These are phyloP conservation scores for Quillaja saponaria DNA, from an alignment of 306 rosid genomes.

Conservation along the genomic window DNA sequence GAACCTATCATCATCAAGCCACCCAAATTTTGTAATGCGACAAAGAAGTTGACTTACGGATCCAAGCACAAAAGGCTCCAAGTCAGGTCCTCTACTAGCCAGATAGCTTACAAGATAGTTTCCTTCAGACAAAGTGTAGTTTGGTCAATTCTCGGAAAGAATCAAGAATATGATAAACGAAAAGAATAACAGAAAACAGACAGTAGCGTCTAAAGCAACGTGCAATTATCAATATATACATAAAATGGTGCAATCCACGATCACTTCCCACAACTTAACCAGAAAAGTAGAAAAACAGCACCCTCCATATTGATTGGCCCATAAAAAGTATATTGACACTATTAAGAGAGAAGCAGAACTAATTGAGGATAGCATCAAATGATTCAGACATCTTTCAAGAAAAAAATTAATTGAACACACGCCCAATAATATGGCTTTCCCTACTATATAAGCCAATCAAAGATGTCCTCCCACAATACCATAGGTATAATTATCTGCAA, in stretches of 20 bases:
- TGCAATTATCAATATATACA: constrained; percentile 6
- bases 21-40: constrained; percentile 50
- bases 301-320: constrained; percentile 12
- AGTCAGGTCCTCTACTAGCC: constrained; percentile 55
- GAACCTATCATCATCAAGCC: constrained; percentile 58
- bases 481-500: constrained; percentile 29
- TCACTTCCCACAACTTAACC: constrained; percentile 13
- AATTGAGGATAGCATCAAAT: background rate
- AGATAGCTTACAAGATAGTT: constrained; percentile 52
- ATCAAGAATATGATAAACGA: constrained; percentile 9
- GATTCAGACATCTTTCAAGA: constrained; percentile 10
- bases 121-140: constrained; percentile 47
- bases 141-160: constrained; percentile 31
- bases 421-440: constrained; percentile 17
- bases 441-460: constrained; percentile 22
- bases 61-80: constrained; percentile 50
- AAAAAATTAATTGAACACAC: constrained; percentile 24
- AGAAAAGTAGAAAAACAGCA: constrained; percentile 16
- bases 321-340: constrained; percentile 14
- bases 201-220: constrained; percentile 11
- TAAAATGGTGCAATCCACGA: too few relatives aligned
- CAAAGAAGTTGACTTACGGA: constrained; percentile 50
- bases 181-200: constrained; percentile 18
- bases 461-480: constrained; percentile 25
- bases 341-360: constrained; percentile 1